Conservation (phyloP, 1,284 basidiomycete genomes). For the Cystobasidiaceae sp. region DNA sequence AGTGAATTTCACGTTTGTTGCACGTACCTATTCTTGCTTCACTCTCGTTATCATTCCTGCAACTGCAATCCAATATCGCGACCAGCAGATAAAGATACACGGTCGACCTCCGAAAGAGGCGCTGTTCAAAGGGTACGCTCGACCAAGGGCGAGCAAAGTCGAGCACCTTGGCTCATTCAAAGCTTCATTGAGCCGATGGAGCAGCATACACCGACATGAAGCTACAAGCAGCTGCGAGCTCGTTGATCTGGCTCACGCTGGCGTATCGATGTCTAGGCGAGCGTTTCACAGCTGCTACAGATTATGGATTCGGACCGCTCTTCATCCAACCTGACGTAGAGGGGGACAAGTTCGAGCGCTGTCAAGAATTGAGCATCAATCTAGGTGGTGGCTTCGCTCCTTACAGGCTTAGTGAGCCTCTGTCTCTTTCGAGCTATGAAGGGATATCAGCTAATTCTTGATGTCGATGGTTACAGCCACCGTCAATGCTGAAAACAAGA, state of each 20-base stretch:
- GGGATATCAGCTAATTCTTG: no score
- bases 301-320: constrained; percentile 30
- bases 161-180: no score
- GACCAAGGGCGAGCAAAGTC: no score
- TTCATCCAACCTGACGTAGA: background rate
- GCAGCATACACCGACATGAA: background rate
- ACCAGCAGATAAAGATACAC: no score
- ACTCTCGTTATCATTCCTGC: no score
- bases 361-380: background rate
- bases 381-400: constrained; percentile 24
- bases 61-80: no score
- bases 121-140: no score
- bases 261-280: background rate
- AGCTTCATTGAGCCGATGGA: no score
- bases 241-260: background rate
- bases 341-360: background rate
- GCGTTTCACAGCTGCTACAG: constrained; percentile 15
- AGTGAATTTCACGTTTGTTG: no score
- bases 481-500: constrained; percentile 22
- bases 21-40: no score
- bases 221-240: background rate
- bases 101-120: no score
- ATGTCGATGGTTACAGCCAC: background rate
- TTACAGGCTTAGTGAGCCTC: constrained; percentile 3
- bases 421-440: background rate